phyloP scores from a whole-genome alignment of 345 rosid genomes.

The Punica granatum region DNA sequence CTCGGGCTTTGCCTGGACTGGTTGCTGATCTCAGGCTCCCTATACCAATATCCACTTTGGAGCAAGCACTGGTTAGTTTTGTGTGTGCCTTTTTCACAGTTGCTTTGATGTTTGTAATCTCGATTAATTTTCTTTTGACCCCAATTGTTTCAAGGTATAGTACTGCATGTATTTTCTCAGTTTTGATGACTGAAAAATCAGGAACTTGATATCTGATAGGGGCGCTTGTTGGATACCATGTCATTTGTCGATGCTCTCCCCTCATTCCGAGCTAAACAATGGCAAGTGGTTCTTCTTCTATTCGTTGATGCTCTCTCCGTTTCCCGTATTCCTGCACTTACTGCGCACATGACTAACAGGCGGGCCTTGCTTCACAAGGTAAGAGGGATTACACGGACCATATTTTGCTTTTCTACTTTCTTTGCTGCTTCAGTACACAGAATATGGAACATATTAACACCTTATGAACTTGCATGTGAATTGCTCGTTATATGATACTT shows the following conservation, averaged over 20 bases:
- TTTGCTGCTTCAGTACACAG: background rate
- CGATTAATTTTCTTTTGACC: background rate
- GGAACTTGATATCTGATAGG: constrained; percentile 26
- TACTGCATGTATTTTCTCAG: background rate
- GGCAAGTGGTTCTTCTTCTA: constrained; percentile 73
- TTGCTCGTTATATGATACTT: background rate
- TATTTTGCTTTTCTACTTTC: background rate
- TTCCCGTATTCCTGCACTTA: constrained; percentile 53
- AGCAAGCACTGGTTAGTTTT: constrained; percentile 61
- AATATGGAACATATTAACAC: constrained; percentile 1
- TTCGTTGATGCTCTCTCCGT: constrained; percentile 76
- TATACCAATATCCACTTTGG: constrained; percentile 59
- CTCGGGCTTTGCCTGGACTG: constrained; percentile 73
- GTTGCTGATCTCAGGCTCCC: constrained; percentile 59
- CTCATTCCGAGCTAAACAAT: constrained; percentile 53
- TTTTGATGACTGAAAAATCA: background rate
- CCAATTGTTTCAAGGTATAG: background rate
- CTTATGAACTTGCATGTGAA: background rate
- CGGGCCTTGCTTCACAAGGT: constrained; percentile 47
- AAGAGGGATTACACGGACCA: background rate
- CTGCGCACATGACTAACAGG: constrained; percentile 38
- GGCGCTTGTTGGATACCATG: constrained; percentile 71
- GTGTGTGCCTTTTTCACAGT: background rate
- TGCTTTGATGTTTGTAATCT: background rate
- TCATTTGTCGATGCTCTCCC: constrained; percentile 69